Evolutionary conservation across 2,329 filamentous ascomycete species (phyloP), one percentile per base, ranked within the genome.

Genomic region (Cladosporium colombiae): DNA sequence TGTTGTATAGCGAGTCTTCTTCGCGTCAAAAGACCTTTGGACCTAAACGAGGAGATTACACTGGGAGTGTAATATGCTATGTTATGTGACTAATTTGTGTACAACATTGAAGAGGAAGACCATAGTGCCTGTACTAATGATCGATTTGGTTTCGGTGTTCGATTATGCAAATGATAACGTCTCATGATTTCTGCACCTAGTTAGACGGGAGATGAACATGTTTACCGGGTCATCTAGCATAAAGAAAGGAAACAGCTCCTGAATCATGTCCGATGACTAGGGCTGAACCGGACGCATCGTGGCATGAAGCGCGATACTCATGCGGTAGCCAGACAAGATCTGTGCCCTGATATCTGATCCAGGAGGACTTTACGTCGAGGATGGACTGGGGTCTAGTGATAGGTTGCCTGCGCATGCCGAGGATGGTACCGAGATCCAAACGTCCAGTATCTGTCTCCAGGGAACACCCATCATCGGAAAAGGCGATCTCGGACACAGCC

Each of bases 391-490:
- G 27, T 7, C 4, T 23, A 16, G 29, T 27, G 40, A 6, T 7
- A 23, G 23, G 31, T 21, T 10, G 13, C 31, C 13, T n/a, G 5
- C 49, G 37, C 13, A 23, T 18, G 13, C 13, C 7, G 23, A 31
- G 16, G 13, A 27, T 37, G 33, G 18, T n/a, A 10, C 18, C 18
- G 21, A 44, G 57, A 14, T 46, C 29, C 8, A 60, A 18, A 2
- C 3, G 57, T n/a, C 57, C 57, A 16, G 27, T 31, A n/a, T 60
- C 57, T n/a, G 33, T 60, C 14, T 46, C 25, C n/a, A 60, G 25
- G 16, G 5, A 25, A 21, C 3, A 5, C 13, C 64, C 66, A 49
- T 68, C 64, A 40, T 23, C 40, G 14, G 64, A 64, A 46, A 66
- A 68, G 21, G 27, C 40, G 52, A 62, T 33, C 33, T 27, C 23